A percentile compares a stretch with the other conserved stretches of the same genome.
Evolutionary conservation across 495 filamentous ascomycete species (phyloP).

Genomic region (Trichoderma virens): DNA sequence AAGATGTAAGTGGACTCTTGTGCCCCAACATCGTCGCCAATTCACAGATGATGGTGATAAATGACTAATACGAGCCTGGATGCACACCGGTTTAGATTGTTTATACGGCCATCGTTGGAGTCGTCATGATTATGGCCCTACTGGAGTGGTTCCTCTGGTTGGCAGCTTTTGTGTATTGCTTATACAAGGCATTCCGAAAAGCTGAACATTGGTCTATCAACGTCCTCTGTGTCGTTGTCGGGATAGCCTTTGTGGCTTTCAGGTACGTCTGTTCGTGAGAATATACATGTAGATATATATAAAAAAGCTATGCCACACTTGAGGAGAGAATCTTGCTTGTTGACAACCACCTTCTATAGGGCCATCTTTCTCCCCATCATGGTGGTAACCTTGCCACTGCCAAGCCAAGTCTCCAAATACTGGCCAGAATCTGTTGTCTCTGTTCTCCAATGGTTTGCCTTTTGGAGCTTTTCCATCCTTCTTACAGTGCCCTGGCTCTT

Average conservation of each 20-base stretch:
- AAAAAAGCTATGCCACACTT: too few species aligned
- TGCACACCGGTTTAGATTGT: constrained; percentile 34
- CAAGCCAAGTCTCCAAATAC: constrained; percentile 56
- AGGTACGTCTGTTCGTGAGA: constrained; percentile 46
- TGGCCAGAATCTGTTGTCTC: constrained; percentile 61
- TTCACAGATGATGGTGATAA: too few species aligned
- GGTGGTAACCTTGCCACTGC: constrained; percentile 87
- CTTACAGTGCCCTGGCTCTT: constrained; percentile 87
- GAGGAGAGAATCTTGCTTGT: too few species aligned
- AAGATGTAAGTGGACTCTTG: constrained; percentile 49
- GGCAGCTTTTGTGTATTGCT: constrained; percentile 84
- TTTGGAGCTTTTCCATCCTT: constrained; percentile 85
- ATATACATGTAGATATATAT: too few species aligned
- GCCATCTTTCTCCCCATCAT: constrained; percentile 87
- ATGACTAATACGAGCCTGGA: neutral
- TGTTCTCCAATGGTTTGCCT: constrained; percentile 89
- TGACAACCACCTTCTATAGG: constrained; percentile 35
- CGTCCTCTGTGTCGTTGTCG: constrained; percentile 68
- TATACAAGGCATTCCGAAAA: constrained; percentile 82
- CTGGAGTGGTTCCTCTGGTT: constrained; percentile 96
- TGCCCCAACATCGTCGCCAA: neutral
- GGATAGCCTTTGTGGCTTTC: constrained; percentile 60
- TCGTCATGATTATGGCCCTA: constrained; percentile 75
- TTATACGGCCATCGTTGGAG: constrained; percentile 74
- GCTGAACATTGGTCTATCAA: constrained; percentile 79